Percentiles rank a stretch among this genome's conserved stretches.
Evolutionary conservation across 768 basidiomycete genomes (phyloP).

Genomic region (Grammothele lineata): DNA sequence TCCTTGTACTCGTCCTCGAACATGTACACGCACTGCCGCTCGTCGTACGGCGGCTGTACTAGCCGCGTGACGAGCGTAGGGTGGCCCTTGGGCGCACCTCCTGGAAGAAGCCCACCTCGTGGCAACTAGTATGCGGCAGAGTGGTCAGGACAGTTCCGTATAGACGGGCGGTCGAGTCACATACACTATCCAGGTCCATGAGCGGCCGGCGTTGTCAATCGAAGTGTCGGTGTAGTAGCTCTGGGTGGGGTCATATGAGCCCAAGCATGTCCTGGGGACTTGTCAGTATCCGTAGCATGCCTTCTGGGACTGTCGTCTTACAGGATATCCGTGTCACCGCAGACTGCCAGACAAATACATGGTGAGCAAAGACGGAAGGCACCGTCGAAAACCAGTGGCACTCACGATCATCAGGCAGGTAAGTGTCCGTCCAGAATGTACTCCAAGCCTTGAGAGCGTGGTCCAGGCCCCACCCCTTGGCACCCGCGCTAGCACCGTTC

Average conservation of each 20-base stretch:
- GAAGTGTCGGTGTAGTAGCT: slow-evolving; percentile 49
- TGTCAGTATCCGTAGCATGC: background rate
- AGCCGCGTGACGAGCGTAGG: slow-evolving; percentile 52
- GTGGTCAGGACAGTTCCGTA: background rate
- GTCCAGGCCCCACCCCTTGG: slow-evolving; percentile 56
- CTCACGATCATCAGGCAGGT: too few species aligned
- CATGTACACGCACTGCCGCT: slow-evolving; percentile 70
- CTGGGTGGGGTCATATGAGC: slow-evolving; percentile 35
- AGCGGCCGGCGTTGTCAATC: slow-evolving; percentile 52
- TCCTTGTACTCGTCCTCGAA: slow-evolving; percentile 56
- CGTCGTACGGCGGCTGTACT: slow-evolving; percentile 50
- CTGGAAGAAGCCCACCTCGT: slow-evolving; percentile 56
- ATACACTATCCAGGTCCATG: slow-evolving; percentile 71
- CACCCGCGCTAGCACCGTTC: slow-evolving; percentile 45
- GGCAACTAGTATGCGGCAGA: slow-evolving; percentile 46
- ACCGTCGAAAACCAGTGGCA: too few species aligned
- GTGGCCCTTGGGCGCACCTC: slow-evolving; percentile 34
- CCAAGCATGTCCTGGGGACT: slow-evolving; percentile 29
- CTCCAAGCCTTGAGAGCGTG: slow-evolving; percentile 61
- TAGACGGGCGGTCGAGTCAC: slow-evolving; percentile 1
- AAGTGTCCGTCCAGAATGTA: slow-evolving; percentile 46
- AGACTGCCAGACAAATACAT: slow-evolving; percentile 40
- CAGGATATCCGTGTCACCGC: slow-evolving; percentile 43
- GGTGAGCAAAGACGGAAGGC: background rate
- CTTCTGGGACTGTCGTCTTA: slow-evolving; percentile 27